Percentiles rank a stretch among this genome's conserved stretches.
Conservation (phyloP, 1,284 basidiomycete species). For the Amylostereum chailletii region DNA sequence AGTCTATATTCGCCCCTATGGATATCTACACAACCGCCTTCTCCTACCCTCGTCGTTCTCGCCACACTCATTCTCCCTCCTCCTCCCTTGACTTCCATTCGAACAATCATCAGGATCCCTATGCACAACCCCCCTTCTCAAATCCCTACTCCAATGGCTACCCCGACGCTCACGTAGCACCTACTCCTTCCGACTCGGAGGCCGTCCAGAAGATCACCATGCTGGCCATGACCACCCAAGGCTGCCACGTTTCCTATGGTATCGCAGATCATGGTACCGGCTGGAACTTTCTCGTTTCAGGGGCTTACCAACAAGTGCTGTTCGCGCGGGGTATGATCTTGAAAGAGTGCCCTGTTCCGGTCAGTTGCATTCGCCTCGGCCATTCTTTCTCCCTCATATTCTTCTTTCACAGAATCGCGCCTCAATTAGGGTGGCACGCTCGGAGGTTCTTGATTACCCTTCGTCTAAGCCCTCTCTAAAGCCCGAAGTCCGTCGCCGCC, state of each 20-base stretch:
- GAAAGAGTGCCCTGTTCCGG: slow-evolving; percentile 84
- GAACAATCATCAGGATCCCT: slow-evolving; percentile 30
- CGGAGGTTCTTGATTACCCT: slow-evolving; percentile 85
- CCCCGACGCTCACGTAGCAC: slow-evolving; percentile 22
- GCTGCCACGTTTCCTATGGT: slow-evolving; percentile 75
- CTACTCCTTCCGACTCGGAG: slow-evolving; percentile 47
- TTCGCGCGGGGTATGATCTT: slow-evolving; percentile 81
- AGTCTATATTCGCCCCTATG: slow-evolving; percentile 39
- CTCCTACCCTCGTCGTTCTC: slow-evolving; percentile 74
- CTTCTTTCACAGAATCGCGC: slow-evolving; percentile 56
- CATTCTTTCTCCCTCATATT: background rate
- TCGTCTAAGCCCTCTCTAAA: slow-evolving; percentile 80
- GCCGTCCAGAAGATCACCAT: slow-evolving; percentile 76
- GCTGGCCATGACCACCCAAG: slow-evolving; percentile 74
- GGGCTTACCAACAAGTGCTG: slow-evolving; percentile 90
- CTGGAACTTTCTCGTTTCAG: slow-evolving; percentile 90
- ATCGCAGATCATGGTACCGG: slow-evolving; percentile 62
- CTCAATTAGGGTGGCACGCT: slow-evolving; percentile 83
- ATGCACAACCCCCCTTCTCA: slow-evolving; percentile 29
- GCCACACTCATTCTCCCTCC: slow-evolving; percentile 52
- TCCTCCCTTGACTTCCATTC: slow-evolving; percentile 57
- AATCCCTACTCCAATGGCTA: slow-evolving; percentile 28
- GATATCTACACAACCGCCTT: slow-evolving; percentile 92
- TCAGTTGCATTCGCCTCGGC: slow-evolving; percentile 22
- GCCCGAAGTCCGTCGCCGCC: slow-evolving; percentile 75